Conservation (phyloP, 2,329 filamentous ascomycete genomes). For the Aaosphaeria pasadenensis region DNA sequence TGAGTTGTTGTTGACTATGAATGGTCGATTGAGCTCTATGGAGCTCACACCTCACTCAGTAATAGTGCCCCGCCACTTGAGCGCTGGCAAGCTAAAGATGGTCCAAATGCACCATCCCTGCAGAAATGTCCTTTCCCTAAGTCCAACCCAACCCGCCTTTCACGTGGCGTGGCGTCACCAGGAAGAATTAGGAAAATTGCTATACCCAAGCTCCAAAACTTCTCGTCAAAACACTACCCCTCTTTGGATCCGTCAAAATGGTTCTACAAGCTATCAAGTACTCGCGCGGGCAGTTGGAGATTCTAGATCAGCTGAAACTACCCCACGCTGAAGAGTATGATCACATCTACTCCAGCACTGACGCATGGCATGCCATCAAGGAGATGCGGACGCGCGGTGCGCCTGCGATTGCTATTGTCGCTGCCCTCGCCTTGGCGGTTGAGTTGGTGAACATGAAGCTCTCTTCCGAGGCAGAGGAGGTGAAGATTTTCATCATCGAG, state of each 20-base stretch:
- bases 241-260: constrained; percentile 29
- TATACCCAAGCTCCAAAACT: too few relatives aligned
- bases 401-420: constrained; percentile 97
- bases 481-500: constrained; percentile 65
- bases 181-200: not conserved
- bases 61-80: too few relatives aligned
- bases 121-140: not conserved
- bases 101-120: constrained; percentile 7
- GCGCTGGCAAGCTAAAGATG: not conserved
- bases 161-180: constrained; percentile 15
- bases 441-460: constrained; percentile 65
- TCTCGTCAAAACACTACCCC: not conserved
- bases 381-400: constrained; percentile 79
- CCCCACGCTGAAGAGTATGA: constrained; percentile 81
- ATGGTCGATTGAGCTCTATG: too few relatives aligned
- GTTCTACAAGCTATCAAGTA: constrained; percentile 78
- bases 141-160: not conserved
- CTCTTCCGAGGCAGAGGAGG: constrained; percentile 56
- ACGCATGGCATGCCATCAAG: constrained; percentile 80
- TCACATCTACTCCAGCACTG: constrained; percentile 63
- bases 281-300: constrained; percentile 66
- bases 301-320: constrained; percentile 79
- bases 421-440: constrained; percentile 80
- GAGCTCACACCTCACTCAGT: too few relatives aligned
- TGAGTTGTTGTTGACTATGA: too few relatives aligned